Percentiles rank a stretch among this genome's conserved stretches.
These are phyloP conservation scores for Monosporascus sp. DNA, from an alignment of 2,329 filamentous ascomycete species.

Conservation along the genomic window DNA sequence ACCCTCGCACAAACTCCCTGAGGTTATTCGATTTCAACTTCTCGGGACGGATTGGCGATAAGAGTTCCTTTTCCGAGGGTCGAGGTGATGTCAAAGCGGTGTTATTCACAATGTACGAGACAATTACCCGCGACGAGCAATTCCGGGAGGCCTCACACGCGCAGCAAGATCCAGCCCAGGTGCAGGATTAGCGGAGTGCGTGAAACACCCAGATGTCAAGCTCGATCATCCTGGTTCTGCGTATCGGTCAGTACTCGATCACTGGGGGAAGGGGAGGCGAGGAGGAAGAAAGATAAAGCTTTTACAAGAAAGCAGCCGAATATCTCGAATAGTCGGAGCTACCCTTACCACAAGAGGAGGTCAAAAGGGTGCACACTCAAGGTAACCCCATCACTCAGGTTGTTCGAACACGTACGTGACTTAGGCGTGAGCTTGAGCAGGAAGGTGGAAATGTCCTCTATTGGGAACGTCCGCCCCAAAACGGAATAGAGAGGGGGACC, in stretches of 20 bases:
- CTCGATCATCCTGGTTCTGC: constrained; percentile 26
- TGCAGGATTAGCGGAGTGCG: too few relatives aligned
- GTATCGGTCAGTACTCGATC: constrained; percentile 19
- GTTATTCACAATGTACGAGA: constrained; percentile 29
- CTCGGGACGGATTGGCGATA: constrained; percentile 14
- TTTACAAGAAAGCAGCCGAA: constrained; percentile 1
- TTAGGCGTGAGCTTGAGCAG: too few relatives aligned
- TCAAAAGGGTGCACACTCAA: too few relatives aligned
- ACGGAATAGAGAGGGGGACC: not conserved
- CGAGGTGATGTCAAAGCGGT: constrained; percentile 29
- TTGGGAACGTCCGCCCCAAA: too few relatives aligned
- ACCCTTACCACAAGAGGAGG: too few relatives aligned
- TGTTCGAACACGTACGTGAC: too few relatives aligned
- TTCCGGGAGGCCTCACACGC: constrained; percentile 16
- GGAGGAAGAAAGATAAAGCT: constrained; percentile 1
- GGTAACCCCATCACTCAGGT: too few relatives aligned
- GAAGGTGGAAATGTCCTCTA: too few relatives aligned
- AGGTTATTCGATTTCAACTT: constrained; percentile 31
- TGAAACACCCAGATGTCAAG: constrained; percentile 24
- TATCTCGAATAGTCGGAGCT: not conserved
- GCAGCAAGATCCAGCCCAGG: constrained; percentile 19
- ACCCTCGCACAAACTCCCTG: constrained; percentile 23
- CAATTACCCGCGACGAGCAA: constrained; percentile 27
- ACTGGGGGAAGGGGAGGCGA: constrained; percentile 19
- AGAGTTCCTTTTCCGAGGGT: constrained; percentile 5